Base-by-base conservation (phyloP, 2,329 filamentous ascomycete genomes). In the Penicillium sp. region DNA sequence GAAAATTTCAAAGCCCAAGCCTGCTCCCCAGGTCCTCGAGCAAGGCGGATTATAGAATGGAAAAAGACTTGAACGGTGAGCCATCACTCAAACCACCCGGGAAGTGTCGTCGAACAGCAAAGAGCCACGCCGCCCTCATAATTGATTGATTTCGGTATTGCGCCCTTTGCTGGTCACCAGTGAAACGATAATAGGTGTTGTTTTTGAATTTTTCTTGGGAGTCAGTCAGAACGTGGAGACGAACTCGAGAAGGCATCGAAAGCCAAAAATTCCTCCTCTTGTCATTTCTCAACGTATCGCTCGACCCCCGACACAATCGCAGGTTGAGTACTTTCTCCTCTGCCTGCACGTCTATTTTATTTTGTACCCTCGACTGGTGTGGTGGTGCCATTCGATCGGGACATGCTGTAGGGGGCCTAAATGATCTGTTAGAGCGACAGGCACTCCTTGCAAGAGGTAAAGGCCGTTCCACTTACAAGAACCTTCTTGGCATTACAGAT, bases 401-500 rank as follows among this genome's bases (percentile, higher is more conserved):
- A 88, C 86, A 90, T 88, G 71, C 86, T 90, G 69, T 90, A 90
- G 0, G 88, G 88, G 48, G 88, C 88, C 88, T 90, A 63, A 65
- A 17, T 34, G n/a, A 22, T 20, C 17, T 5, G 38, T 45, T 34
- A 58, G 41, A 20, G 14, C 37, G 25, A 50, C 39, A 10, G 3
- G 7, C 4, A 7, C 17, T 25, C 28, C 4, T 15, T 22, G 17
- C 11, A 10, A 10, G 42, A 45, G 8, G 17, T 7, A 25, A n/a
- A 6, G 34, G 25, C 10, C 12, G 28, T 8, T 31, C 20, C 17
- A 84, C 90, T 80, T 81, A 96, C 92, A 78, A 98, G 77, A 65
- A 96, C 95, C 78, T 93, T 91, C 82, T 97, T 97, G 38, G 95
- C 95, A 74, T 96, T 96, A 75, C 90, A 95, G 64, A 99, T 91